These are phyloP conservation scores for Macrolepiota fuliginosa DNA, from an alignment of 768 basidiomycete species.

Conservation along the genomic window DNA sequence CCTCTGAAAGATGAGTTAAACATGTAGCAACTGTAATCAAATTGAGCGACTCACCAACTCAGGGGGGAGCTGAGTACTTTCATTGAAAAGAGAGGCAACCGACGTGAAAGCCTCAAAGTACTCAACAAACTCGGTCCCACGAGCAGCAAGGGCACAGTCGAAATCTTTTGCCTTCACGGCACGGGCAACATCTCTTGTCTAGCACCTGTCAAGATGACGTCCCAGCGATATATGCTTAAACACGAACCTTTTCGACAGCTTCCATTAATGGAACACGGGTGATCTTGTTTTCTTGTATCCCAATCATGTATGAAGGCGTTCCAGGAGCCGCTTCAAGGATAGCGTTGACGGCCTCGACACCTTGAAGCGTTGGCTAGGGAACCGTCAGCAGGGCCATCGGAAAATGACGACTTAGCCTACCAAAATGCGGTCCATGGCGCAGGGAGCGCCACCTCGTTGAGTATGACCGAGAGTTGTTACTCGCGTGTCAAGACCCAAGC, in stretches of 20 bases:
- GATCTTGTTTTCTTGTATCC: conserved; percentile 93
- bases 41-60: conserved; percentile 35
- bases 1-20: conserved; percentile 40
- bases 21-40: background rate
- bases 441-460: conserved; percentile 92
- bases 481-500: conserved; percentile 89
- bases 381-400: background rate
- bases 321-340: conserved; percentile 82
- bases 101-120: conserved; percentile 81
- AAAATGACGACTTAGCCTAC: conserved; percentile 40
- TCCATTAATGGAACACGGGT: conserved; percentile 88
- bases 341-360: conserved; percentile 88
- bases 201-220: conserved; percentile 8
- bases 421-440: conserved; percentile 89
- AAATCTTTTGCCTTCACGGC: conserved; percentile 87
- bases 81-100: conserved; percentile 61
- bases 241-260: conserved; percentile 79
- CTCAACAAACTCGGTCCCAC: conserved; percentile 91
- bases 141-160: conserved; percentile 77
- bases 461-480: conserved; percentile 98
- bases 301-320: conserved; percentile 97
- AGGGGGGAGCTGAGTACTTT: conserved; percentile 46
- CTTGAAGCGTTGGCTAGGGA: conserved; percentile 89
- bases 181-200: conserved; percentile 85
- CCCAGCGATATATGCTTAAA: background rate